phyloP scores from a whole-genome alignment of 1,284 basidiomycete species.

The Austroboletus niveus region DNA sequence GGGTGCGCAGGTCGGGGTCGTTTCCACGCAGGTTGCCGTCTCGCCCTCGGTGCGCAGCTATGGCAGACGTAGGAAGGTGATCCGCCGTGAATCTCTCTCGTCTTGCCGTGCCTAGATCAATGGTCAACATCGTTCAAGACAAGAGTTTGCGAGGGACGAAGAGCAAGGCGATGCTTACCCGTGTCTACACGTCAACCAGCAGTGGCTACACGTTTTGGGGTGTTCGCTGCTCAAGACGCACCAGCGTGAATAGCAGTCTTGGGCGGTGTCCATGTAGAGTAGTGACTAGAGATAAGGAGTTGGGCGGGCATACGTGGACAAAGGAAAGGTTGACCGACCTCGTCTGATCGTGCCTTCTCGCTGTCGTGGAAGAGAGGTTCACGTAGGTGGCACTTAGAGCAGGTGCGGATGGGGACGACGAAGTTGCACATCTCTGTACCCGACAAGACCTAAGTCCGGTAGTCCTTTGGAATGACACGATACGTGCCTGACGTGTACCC shows the following conservation, averaged over 20 bases:
- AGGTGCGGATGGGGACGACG: constrained; percentile 27
- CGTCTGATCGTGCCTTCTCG: constrained; percentile 18
- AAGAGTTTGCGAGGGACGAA: not conserved
- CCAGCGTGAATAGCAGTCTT: constrained; percentile 31
- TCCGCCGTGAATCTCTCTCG: constrained; percentile 27
- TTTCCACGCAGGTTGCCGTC: constrained; percentile 22
- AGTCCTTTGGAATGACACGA: not conserved
- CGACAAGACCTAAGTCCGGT: not conserved
- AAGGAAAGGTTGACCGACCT: constrained; percentile 10
- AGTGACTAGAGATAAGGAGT: constrained; percentile 7
- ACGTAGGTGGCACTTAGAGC: constrained; percentile 23
- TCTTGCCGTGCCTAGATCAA: constrained; percentile 22
- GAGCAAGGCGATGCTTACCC: constrained; percentile 13
- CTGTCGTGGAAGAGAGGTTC: constrained; percentile 27
- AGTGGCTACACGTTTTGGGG: constrained; percentile 18
- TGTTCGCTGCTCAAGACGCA: constrained; percentile 31
- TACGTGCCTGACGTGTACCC: constrained; percentile 3
- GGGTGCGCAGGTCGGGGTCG: constrained; percentile 16
- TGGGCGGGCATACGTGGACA: no score
- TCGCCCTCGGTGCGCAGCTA: constrained; percentile 20
- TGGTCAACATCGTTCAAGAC: not conserved
- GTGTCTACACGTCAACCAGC: constrained; percentile 29
- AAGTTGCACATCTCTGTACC: constrained; percentile 27
- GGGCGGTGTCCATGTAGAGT: constrained; percentile 29
- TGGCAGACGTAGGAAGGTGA: constrained; percentile 30